A percentile compares a stretch with the other conserved stretches of the same genome.
phyloP scores from a whole-genome alignment of 345 rosid species.

The Microcos paniculata region DNA sequence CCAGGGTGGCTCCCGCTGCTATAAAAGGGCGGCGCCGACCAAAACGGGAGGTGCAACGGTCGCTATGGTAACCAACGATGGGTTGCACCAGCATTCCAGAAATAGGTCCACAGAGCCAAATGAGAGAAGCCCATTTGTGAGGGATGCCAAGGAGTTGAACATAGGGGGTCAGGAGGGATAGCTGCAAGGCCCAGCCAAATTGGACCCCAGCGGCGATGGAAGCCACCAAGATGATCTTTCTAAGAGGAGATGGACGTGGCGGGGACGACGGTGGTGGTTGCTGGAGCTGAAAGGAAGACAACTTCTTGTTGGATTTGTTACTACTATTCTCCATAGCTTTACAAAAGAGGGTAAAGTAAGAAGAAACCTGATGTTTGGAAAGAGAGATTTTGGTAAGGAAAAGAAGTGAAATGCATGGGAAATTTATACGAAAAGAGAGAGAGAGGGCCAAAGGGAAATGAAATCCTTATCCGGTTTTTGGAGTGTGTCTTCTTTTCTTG shows the following conservation, averaged over 20 bases:
- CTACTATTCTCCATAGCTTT: background rate
- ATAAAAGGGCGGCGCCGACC: constrained; percentile 79
- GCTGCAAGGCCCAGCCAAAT: constrained; percentile 81
- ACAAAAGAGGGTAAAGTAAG: background rate
- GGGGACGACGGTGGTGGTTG: background rate
- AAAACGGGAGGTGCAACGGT: constrained; percentile 54
- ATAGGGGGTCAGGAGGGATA: constrained; percentile 69
- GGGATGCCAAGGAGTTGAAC: constrained; percentile 68
- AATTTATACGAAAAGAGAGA: background rate
- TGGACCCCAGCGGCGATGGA: constrained; percentile 69
- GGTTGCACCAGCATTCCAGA: constrained; percentile 80
- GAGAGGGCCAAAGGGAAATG: background rate
- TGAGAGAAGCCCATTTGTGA: constrained; percentile 63
- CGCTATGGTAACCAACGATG: constrained; percentile 64
- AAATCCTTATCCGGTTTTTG: background rate
- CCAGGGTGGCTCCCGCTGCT: constrained; percentile 41
- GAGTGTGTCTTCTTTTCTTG: background rate
- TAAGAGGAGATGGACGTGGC: constrained; percentile 2
- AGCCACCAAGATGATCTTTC: constrained; percentile 46
- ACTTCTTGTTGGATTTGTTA: background rate
- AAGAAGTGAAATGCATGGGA: background rate
- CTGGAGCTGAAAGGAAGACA: background rate
- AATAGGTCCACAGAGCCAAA: constrained; percentile 78
- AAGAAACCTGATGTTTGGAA: too few relatives aligned
- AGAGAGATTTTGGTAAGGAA: background rate